Base-by-base conservation (phyloP, 2,329 filamentous ascomycete genomes). In the Ilyonectria sp. region DNA sequence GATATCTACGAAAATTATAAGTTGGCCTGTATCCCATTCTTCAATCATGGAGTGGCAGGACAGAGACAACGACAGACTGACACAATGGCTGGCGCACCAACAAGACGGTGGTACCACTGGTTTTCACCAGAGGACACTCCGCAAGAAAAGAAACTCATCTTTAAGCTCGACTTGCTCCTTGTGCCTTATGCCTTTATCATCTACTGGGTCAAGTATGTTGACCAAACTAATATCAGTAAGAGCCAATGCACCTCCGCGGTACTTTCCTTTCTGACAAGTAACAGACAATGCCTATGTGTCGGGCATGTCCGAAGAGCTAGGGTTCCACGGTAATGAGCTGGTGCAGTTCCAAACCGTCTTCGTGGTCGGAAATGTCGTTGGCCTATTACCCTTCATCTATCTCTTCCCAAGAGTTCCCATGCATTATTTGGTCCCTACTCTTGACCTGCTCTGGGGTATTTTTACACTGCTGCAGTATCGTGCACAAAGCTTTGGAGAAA, bases 91-190 rank as follows among this genome's bases (percentile, higher is more conserved):
- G 54, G 29, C 15, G 46, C 31, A 29, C 62, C 53, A 2, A 57
- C 40, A 15, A 60, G 69, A 52, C 69, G 57, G 31, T 70, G 69
- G 68, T 71, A 71, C 47, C 79, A 84, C 65, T 88, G 85, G 86
- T 88, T 83, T 73, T 76, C 85, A 2, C 77, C 82, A 19, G 77
- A 83, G 7, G 87, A 90, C 67, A 86, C 82, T 0, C 62, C 69
- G 1, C 66, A 69, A 11, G 72, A 74, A 13, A 65, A 52, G 33
- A 74, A 80, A 65, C 79, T 90, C 3, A 86, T 90, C 40, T 59
- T 84, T n/a, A 90, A 89, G 72, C 82, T 90, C 10, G 87, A 90
- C 66, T 73, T 86, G 0, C 75, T 89, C 1, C 85, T 90, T 37
- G 84, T 90, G 0, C 86, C 87, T 0, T 89, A 89, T 29, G 69